A percentile compares a stretch with the other conserved stretches of the same genome.
These are phyloP conservation scores for Eremothecium cymbalariae DNA, from an alignment of 1,139 yeast species.

Conservation along the genomic window DNA sequence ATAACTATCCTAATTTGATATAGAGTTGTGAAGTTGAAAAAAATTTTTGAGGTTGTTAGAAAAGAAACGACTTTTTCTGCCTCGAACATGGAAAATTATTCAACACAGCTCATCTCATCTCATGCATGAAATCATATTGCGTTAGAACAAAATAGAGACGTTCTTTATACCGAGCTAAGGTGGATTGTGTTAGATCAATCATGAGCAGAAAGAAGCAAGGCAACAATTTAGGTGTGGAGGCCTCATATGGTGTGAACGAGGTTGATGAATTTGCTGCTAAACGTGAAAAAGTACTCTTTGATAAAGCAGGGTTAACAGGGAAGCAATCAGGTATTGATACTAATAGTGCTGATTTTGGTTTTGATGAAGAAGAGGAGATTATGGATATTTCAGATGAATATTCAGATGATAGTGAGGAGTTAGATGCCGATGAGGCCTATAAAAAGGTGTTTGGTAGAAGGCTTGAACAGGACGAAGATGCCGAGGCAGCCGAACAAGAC, in stretches of 20 bases:
- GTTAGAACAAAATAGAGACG: constrained; percentile 1
- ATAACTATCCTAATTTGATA: too few relatives aligned
- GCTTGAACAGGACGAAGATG: constrained; percentile 33
- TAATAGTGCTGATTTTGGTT: constrained; percentile 15
- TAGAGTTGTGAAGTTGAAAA: too few relatives aligned
- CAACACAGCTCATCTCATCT: constrained; percentile 8
- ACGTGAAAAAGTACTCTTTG: constrained; percentile 52
- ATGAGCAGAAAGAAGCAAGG: too few relatives aligned
- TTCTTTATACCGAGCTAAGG: too few relatives aligned
- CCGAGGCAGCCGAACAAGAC: constrained; percentile 36
- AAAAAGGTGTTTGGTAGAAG: constrained; percentile 34
- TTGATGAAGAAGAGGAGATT: constrained; percentile 42
- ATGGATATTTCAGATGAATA: constrained; percentile 33
- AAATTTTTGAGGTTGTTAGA: too few relatives aligned
- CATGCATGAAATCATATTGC: not conserved
- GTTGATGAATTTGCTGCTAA: constrained; percentile 67
- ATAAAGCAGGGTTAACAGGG: constrained; percentile 46
- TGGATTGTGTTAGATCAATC: too few relatives aligned
- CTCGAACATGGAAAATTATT: not conserved
- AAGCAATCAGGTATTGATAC: constrained; percentile 18
- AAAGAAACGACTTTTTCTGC: constrained; percentile 7
- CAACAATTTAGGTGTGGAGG: too few relatives aligned
- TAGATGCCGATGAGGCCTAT: constrained; percentile 37
- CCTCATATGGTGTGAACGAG: constrained; percentile 45
- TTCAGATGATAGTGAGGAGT: constrained; percentile 39